A percentile compares a stretch with the other conserved stretches of the same genome.
phyloP scores from a whole-genome alignment of 768 basidiomycete genomes.

The Gelatoporia subvermispora region DNA sequence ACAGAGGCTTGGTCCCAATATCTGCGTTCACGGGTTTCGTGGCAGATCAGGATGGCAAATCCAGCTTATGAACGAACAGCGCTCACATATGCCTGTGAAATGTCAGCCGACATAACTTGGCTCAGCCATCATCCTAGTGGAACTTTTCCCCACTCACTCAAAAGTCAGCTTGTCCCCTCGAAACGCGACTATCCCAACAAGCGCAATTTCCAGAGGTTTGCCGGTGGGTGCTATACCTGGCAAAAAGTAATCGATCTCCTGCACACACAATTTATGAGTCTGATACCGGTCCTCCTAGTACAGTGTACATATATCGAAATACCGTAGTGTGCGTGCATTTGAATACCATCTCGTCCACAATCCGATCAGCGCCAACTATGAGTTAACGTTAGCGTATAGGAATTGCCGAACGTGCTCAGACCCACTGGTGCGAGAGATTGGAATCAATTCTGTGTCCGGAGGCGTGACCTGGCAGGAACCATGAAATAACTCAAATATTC shows the following conservation, averaged over 20 bases:
- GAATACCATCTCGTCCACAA: constrained; percentile 46
- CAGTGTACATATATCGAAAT: constrained; percentile 1
- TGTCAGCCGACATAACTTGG: too few species aligned
- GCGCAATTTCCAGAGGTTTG: constrained; percentile 35
- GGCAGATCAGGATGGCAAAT: too few species aligned
- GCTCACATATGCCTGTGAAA: constrained; percentile 26
- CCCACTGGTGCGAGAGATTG: constrained; percentile 38
- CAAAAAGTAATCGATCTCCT: constrained; percentile 40
- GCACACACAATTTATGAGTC: not conserved
- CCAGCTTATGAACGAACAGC: not conserved
- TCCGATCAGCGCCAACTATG: constrained; percentile 37
- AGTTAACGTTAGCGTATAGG: not conserved
- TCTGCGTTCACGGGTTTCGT: constrained; percentile 16
- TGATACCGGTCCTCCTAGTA: not conserved
- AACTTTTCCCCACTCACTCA: constrained; percentile 29
- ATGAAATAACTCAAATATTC: not conserved
- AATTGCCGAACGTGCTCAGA: not conserved
- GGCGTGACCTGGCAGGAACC: constrained; percentile 31
- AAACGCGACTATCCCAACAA: constrained; percentile 42
- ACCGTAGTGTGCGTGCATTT: constrained; percentile 37
- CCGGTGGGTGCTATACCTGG: constrained; percentile 29
- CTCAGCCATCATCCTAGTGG: not conserved
- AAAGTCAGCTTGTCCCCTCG: constrained; percentile 46
- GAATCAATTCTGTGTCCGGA: constrained; percentile 34
- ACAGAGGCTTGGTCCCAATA: constrained; percentile 48